Evolutionary conservation across 805 yeast genomes (phyloP).

Genomic region (Clavispora vitiphila): DNA sequence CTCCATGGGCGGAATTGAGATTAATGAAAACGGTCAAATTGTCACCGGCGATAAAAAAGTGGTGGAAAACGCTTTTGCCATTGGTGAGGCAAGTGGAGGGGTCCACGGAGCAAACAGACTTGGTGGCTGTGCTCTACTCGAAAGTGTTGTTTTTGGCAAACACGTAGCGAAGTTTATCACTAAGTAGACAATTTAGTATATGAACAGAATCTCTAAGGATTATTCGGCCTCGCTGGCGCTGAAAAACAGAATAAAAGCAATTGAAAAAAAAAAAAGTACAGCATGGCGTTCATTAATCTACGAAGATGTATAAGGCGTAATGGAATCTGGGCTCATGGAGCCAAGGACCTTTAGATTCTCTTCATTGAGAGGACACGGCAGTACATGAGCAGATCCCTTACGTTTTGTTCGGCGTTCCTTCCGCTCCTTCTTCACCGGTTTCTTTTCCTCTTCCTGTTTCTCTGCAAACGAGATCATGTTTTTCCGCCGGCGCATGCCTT

Average conservation of each 20-base stretch:
- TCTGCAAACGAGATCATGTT: conserved; percentile 27
- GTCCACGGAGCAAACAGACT: conserved; percentile 61
- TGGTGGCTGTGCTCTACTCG: conserved; percentile 54
- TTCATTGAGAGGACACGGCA: not conserved
- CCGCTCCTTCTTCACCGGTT: conserved; percentile 28
- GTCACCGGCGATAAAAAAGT: conserved; percentile 20
- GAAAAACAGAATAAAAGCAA: not conserved
- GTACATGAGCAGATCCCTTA: conserved; percentile 5
- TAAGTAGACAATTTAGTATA: not conserved
- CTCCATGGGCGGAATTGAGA: conserved; percentile 25
- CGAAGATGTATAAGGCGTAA: not conserved
- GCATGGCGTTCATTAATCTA: not conserved
- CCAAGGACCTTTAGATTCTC: conserved; percentile 2
- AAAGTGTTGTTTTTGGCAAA: conserved; percentile 58
- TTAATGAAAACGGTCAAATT: conserved; percentile 17
- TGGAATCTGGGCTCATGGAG: conserved; percentile 3
- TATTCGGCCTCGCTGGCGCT: too few relatives aligned
- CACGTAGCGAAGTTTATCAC: conserved; percentile 35
- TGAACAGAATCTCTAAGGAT: too few relatives aligned
- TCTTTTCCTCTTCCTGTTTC: conserved; percentile 7
- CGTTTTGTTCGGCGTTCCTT: conserved; percentile 28
- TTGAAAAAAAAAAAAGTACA: not conserved
- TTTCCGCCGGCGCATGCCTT: conserved; percentile 57
- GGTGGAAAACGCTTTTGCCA: conserved; percentile 50
- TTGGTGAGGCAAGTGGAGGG: conserved; percentile 67